Evolutionary conservation across 2,329 filamentous ascomycete genomes (phyloP).

Genomic region (Colletotrichum godetiae): DNA sequence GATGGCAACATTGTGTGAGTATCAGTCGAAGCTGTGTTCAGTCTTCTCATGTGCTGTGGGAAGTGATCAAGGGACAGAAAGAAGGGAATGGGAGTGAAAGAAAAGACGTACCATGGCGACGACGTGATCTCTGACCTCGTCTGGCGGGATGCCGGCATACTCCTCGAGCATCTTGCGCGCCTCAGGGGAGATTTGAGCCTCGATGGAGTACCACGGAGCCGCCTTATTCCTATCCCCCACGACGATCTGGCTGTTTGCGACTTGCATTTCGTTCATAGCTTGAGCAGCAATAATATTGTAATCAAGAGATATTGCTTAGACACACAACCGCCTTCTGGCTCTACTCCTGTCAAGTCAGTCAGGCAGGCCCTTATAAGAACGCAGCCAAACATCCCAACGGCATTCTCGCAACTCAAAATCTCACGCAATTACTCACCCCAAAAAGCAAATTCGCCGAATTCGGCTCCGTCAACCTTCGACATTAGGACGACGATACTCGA

Average conservation of each 20-base stretch:
- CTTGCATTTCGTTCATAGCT: constrained; percentile 15
- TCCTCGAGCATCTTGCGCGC: constrained; percentile 31
- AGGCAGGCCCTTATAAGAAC: not conserved
- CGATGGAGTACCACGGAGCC: constrained; percentile 31
- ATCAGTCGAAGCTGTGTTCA: not conserved
- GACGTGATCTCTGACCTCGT: constrained; percentile 25
- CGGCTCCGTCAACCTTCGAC: not conserved
- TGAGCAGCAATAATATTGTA: no score
- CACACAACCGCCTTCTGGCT: not conserved
- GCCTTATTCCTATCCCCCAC: constrained; percentile 25
- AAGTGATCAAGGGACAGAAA: no score
- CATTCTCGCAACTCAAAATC: not conserved
- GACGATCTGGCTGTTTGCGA: not conserved
- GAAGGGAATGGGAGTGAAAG: no score
- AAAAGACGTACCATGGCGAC: constrained; percentile 10
- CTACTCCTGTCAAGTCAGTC: no score
- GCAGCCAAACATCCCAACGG: not conserved
- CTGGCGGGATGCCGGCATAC: constrained; percentile 16
- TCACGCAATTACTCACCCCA: not conserved
- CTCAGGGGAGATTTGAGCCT: constrained; percentile 7
- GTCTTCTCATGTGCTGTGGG: not conserved
- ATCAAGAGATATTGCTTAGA: not conserved
- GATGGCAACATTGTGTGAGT: not conserved
- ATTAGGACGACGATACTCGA: constrained; percentile 1
- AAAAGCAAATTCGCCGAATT: not conserved